Conservation (phyloP, 225 moss, liverwort and hornwort species). For the Sphagnum tenellum region DNA sequence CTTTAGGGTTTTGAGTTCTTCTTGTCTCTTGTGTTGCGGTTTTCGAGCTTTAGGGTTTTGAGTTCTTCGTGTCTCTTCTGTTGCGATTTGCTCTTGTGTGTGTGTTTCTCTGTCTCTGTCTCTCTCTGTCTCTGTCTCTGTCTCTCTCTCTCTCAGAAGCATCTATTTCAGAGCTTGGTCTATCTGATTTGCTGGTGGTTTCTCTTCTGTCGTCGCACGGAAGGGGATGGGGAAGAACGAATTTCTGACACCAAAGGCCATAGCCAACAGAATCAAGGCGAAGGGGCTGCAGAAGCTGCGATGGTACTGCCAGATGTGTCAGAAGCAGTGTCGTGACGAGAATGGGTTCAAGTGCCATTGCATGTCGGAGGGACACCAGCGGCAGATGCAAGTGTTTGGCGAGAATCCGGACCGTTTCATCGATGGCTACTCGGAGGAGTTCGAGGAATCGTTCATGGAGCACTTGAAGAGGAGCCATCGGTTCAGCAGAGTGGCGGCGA, state of each 20-base stretch:
- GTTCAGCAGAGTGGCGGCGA: constrained; percentile 67
- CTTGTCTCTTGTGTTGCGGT: no score
- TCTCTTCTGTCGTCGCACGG: no score
- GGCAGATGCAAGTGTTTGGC: constrained; percentile 89
- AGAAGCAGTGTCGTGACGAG: constrained; percentile 89
- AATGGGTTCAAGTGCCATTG: constrained; percentile 92
- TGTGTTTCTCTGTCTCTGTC: no score
- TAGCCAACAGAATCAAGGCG: constrained; percentile 84
- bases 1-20: no score
- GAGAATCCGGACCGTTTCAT: constrained; percentile 80
- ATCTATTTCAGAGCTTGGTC: no score
- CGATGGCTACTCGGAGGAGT: constrained; percentile 85
- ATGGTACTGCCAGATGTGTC: constrained; percentile 97
- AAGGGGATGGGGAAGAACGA: constrained; percentile 79
- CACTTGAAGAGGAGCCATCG: constrained; percentile 74
- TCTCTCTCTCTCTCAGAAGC: no score
- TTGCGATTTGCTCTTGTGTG: no score
- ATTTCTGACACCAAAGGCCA: constrained; percentile 85
- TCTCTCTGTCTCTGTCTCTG: no score
- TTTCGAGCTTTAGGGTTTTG: no score
- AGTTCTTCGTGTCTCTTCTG: no score
- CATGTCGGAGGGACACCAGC: constrained; percentile 78
- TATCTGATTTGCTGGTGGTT: no score
- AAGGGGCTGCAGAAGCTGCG: constrained; percentile 88
- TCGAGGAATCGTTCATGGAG: constrained; percentile 70